These are phyloP conservation scores for Westerdykella aurantiaca DNA, from an alignment of 2,329 filamentous ascomycete genomes.

Conservation along the genomic window DNA sequence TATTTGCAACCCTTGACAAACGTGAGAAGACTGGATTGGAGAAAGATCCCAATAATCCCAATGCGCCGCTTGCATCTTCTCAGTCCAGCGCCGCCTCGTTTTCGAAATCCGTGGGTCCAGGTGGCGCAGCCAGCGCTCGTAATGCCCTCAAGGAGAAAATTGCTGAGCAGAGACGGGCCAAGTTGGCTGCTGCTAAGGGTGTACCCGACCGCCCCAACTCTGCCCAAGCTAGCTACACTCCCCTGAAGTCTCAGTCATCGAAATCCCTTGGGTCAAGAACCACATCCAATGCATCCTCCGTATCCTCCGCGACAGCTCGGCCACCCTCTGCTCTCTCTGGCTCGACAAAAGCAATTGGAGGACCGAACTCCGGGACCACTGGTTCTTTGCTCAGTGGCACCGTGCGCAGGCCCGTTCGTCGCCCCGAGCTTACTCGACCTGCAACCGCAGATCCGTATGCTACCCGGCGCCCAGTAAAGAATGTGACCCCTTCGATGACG, in stretches of 20 bases:
- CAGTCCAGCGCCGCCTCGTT: constrained; percentile 44
- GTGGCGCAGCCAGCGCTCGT: constrained; percentile 41
- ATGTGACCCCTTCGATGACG: constrained; percentile 45
- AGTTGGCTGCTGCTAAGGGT: constrained; percentile 40
- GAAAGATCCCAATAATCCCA: constrained; percentile 78
- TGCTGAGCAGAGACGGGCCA: constrained; percentile 67
- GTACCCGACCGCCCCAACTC: constrained; percentile 53
- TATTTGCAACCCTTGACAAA: constrained; percentile 71
- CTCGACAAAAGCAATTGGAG: constrained; percentile 28
- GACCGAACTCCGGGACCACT: constrained; percentile 26
- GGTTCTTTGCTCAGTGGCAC: constrained; percentile 54
- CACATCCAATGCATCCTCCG: constrained; percentile 24
- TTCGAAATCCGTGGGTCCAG: constrained; percentile 45
- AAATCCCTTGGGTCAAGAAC: constrained; percentile 28
- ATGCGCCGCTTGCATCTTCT: constrained; percentile 46
- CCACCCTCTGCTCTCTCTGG: constrained; percentile 36
- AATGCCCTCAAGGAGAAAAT: constrained; percentile 73
- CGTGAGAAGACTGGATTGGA: constrained; percentile 76
- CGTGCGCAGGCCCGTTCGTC: constrained; percentile 46
- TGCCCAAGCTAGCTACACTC: constrained; percentile 50
- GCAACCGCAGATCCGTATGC: constrained; percentile 53
- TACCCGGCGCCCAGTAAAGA: constrained; percentile 30
- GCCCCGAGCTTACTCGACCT: constrained; percentile 45
- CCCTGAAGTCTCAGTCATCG: constrained; percentile 37
- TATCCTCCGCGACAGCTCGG: constrained; percentile 25